Conservation (phyloP, 768 basidiomycete species). For the Melanogaster broomeanus region DNA sequence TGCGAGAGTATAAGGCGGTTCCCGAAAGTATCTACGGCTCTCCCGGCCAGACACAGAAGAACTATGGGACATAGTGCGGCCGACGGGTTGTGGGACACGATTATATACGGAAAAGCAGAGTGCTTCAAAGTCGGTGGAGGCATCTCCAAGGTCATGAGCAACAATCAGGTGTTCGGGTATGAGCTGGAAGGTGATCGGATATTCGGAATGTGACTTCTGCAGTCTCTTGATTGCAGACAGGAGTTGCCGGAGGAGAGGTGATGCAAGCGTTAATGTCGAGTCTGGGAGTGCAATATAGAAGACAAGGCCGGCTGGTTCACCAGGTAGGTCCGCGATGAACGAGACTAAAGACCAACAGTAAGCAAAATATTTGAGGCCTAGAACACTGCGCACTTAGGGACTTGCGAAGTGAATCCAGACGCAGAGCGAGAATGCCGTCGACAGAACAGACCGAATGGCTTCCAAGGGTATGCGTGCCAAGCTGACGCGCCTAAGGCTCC, state of each 20-base stretch:
- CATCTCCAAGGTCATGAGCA: slow-evolving; percentile 22
- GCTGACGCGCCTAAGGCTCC: slow-evolving; percentile 52
- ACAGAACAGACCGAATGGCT: slow-evolving; percentile 44
- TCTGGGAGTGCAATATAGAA: slow-evolving; percentile 72
- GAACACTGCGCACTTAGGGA: slow-evolving; percentile 46
- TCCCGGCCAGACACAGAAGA: slow-evolving; percentile 43
- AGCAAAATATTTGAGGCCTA: background rate
- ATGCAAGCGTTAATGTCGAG: slow-evolving; percentile 60
- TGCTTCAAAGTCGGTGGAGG: slow-evolving; percentile 37
- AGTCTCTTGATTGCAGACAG: slow-evolving; percentile 63
- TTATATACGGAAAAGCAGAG: slow-evolving; percentile 72
- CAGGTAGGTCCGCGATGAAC: slow-evolving; percentile 47
- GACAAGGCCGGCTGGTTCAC: slow-evolving; percentile 46
- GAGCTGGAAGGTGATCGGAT: slow-evolving; percentile 68
- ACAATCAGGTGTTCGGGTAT: slow-evolving; percentile 66
- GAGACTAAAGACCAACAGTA: slow-evolving; percentile 38
- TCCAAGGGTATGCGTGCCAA: slow-evolving; percentile 60
- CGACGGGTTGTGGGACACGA: slow-evolving; percentile 60
- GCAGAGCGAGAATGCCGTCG: slow-evolving; percentile 62
- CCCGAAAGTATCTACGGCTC: slow-evolving; percentile 55
- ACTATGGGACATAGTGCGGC: slow-evolving; percentile 58
- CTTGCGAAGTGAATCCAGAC: slow-evolving; percentile 74
- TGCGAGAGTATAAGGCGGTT: slow-evolving; percentile 66
- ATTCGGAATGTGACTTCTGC: slow-evolving; percentile 44
- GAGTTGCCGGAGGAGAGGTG: slow-evolving; percentile 67